Conservation (phyloP, 2,329 filamentous ascomycete genomes). For the Monosporascus sp. region DNA sequence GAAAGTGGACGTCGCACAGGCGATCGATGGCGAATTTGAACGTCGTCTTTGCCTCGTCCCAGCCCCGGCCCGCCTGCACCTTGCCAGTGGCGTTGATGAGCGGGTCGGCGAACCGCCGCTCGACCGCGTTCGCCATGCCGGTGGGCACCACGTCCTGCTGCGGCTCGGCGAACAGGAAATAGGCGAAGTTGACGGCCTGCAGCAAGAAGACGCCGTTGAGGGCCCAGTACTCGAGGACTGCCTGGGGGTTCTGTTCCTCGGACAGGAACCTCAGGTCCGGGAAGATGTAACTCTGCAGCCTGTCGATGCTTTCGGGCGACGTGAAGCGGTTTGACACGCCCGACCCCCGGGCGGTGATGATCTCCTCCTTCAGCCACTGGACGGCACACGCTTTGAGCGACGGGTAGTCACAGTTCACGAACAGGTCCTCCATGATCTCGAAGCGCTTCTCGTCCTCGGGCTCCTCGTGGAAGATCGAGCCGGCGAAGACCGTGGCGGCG, state of each 20-base stretch:
- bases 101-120: slow-evolving; percentile 54
- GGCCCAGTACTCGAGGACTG: slow-evolving; percentile 46
- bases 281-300: slow-evolving; percentile 58
- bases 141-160: slow-evolving; percentile 46
- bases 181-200: slow-evolving; percentile 56
- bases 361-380: slow-evolving; percentile 59
- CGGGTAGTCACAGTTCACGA: slow-evolving; percentile 61
- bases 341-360: slow-evolving; percentile 39
- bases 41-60: slow-evolving; percentile 20
- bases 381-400: slow-evolving; percentile 58
- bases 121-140: slow-evolving; percentile 52
- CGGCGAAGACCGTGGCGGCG: slow-evolving; percentile 49
- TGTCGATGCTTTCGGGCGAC: slow-evolving; percentile 50
- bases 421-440: slow-evolving; percentile 57
- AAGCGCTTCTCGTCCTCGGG: slow-evolving; percentile 55
- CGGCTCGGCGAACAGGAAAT: slow-evolving; percentile 47
- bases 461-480: slow-evolving; percentile 51
- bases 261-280: slow-evolving; percentile 47
- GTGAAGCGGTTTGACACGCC: slow-evolving; percentile 38
- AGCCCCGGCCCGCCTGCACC: slow-evolving; percentile 12
- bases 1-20: not conserved
- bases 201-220: slow-evolving; percentile 50
- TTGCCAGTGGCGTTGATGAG: slow-evolving; percentile 39
- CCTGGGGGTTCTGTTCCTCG: slow-evolving; percentile 31
- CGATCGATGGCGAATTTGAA: not conserved